phyloP scores from a whole-genome alignment of 768 basidiomycete genomes.

The Lentinula boryana region DNA sequence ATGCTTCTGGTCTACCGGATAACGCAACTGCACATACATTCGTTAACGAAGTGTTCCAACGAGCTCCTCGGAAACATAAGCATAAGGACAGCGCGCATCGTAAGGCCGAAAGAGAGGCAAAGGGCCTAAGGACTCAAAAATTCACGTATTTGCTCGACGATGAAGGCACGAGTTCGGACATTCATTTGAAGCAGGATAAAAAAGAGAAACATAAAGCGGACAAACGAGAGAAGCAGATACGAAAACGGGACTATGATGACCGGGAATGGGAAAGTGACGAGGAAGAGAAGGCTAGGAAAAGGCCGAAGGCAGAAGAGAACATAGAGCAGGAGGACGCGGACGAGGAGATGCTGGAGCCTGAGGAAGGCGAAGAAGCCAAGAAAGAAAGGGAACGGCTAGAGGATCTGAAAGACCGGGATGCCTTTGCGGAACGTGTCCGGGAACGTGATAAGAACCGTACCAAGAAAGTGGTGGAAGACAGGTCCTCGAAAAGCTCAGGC shows the following conservation, averaged over 20 bases:
- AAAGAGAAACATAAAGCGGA: conserved; percentile 39
- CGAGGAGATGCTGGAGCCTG: conserved; percentile 31
- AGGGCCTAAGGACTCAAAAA: conserved; percentile 60
- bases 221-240: conserved; percentile 39
- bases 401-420: conserved; percentile 86
- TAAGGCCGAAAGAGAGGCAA: conserved; percentile 73
- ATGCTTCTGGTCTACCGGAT: conserved; percentile 74
- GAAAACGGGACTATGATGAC: conserved; percentile 77
- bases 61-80: conserved; percentile 74
- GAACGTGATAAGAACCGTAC: conserved; percentile 79
- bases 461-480: conserved; percentile 89
- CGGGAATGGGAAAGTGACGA: conserved; percentile 92
- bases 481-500: conserved; percentile 69
- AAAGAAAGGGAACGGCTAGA: conserved; percentile 69
- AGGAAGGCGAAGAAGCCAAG: conserved; percentile 68
- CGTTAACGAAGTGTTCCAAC: conserved; percentile 67
- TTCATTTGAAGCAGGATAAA: conserved; percentile 27
- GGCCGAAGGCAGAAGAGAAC: conserved; percentile 15
- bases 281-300: conserved; percentile 70
- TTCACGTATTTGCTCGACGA: conserved; percentile 84
- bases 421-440: conserved; percentile 84
- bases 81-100: conserved; percentile 53
- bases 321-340: conserved; percentile 30
- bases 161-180: conserved; percentile 30
- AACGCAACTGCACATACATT: conserved; percentile 78